phyloP scores from a whole-genome alignment of 495 filamentous ascomycete species.

The Elasticomyces elasticus region DNA sequence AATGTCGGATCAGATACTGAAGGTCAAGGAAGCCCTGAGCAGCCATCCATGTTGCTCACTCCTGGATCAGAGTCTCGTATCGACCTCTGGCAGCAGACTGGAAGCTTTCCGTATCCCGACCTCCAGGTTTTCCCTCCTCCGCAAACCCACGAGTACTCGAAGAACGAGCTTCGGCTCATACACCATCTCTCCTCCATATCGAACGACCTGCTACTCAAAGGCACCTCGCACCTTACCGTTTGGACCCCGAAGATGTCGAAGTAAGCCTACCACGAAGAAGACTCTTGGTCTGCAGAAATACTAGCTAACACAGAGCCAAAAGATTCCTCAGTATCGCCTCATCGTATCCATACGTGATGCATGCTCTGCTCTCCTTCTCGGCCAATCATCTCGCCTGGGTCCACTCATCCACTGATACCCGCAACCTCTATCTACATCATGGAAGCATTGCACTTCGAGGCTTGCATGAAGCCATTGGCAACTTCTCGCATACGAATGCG shows the following conservation, averaged over 20 bases:
- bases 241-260: conserved; percentile 89
- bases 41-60: conserved; percentile 71
- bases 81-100: conserved; percentile 73
- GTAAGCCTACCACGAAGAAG: too few relatives aligned
- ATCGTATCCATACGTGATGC: conserved; percentile 81
- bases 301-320: not conserved
- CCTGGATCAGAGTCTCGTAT: conserved; percentile 68
- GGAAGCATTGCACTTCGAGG: conserved; percentile 76
- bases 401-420: conserved; percentile 69
- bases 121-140: conserved; percentile 61
- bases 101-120: conserved; percentile 77
- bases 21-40: conserved; percentile 54
- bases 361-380: conserved; percentile 79
- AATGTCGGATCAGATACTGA: conserved; percentile 53
- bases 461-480: conserved; percentile 72
- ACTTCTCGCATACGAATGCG: conserved; percentile 76
- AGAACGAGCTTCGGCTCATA: conserved; percentile 74
- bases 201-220: conserved; percentile 64
- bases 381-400: conserved; percentile 84
- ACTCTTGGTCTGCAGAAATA: not conserved
- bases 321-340: conserved; percentile 81
- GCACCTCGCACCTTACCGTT: conserved; percentile 69
- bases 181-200: conserved; percentile 84
- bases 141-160: conserved; percentile 53
- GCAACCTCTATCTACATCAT: conserved; percentile 78